These are phyloP conservation scores for Wickerhamomyces chambardii DNA, from an alignment of 805 yeast genomes.

Conservation along the genomic window DNA sequence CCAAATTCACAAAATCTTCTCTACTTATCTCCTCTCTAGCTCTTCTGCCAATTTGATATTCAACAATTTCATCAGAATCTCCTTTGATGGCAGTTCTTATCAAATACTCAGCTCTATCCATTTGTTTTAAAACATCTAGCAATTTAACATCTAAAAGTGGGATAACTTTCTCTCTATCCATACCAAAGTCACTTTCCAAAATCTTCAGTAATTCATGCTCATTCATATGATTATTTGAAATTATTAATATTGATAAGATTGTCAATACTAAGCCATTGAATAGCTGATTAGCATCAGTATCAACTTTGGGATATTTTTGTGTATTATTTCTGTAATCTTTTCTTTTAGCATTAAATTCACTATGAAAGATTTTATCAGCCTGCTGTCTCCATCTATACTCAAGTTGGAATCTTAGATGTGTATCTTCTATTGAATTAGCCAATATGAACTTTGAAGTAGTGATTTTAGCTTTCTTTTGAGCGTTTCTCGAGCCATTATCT, in stretches of 20 bases:
- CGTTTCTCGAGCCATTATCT: neutral
- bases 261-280: slow-evolving; percentile 13
- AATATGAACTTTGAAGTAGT: slow-evolving; percentile 7
- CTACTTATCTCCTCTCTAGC: slow-evolving; percentile 17
- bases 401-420: slow-evolving; percentile 5
- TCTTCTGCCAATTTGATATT: slow-evolving; percentile 20
- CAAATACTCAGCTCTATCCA: slow-evolving; percentile 18
- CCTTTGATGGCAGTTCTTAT: slow-evolving; percentile 10
- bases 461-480: neutral
- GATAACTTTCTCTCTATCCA: slow-evolving; percentile 4
- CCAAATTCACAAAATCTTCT: slow-evolving; percentile 14
- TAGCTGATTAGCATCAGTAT: slow-evolving; percentile 9
- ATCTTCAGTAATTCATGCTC: slow-evolving; percentile 32
- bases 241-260: slow-evolving; percentile 12
- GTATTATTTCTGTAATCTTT: slow-evolving; percentile 14
- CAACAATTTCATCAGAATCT: slow-evolving; percentile 16
- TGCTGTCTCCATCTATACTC: slow-evolving; percentile 5
- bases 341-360: slow-evolving; percentile 15
- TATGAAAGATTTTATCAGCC: slow-evolving; percentile 8
- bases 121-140: slow-evolving; percentile 12
- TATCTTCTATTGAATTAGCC: slow-evolving; percentile 6
- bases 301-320: slow-evolving; percentile 7
- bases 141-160: slow-evolving; percentile 7
- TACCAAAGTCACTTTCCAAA: slow-evolving; percentile 26
- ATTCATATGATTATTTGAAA: slow-evolving; percentile 20